phyloP scores from a whole-genome alignment of 805 yeast genomes.

The Candida ortonii region DNA sequence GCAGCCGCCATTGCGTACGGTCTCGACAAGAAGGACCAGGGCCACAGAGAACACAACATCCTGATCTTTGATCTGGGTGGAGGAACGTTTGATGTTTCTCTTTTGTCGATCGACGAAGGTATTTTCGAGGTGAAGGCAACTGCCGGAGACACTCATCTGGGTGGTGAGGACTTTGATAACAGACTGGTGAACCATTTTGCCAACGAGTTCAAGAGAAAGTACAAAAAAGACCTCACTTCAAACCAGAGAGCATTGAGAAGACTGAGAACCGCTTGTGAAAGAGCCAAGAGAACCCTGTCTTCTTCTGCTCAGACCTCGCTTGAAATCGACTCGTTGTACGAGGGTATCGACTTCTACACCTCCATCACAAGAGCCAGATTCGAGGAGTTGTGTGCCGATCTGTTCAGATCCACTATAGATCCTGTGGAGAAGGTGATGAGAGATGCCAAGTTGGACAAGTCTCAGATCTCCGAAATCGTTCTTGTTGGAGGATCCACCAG shows the following conservation, averaged over 20 bases:
- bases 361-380: slow-evolving; percentile 96
- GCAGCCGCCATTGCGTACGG: slow-evolving; percentile 98
- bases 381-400: slow-evolving; percentile 92
- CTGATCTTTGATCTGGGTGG: slow-evolving; percentile 95
- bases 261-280: slow-evolving; percentile 97
- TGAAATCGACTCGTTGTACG: slow-evolving; percentile 92
- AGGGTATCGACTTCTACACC: slow-evolving; percentile 96
- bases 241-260: slow-evolving; percentile 98
- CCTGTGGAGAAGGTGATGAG: slow-evolving; percentile 94
- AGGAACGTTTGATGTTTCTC: slow-evolving; percentile 96
- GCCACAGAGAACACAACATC: slow-evolving; percentile 73
- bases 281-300: slow-evolving; percentile 97
- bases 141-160: slow-evolving; percentile 87
- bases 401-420: slow-evolving; percentile 90
- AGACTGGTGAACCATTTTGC: slow-evolving; percentile 93
- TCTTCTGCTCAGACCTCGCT: slow-evolving; percentile 93
- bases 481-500: slow-evolving; percentile 98
- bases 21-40: slow-evolving; percentile 68
- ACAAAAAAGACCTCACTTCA: slow-evolving; percentile 86
- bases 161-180: slow-evolving; percentile 99
- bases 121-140: slow-evolving; percentile 96
- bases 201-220: slow-evolving; percentile 95
- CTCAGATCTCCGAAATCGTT: slow-evolving; percentile 87
- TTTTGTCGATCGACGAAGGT: slow-evolving; percentile 91
- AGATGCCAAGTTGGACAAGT: slow-evolving; percentile 87